Evolutionary conservation across 2,329 filamentous ascomycete genomes (phyloP), one percentile per base, ranked within the genome.

Genomic region (Chrysoporthe cubensis): DNA sequence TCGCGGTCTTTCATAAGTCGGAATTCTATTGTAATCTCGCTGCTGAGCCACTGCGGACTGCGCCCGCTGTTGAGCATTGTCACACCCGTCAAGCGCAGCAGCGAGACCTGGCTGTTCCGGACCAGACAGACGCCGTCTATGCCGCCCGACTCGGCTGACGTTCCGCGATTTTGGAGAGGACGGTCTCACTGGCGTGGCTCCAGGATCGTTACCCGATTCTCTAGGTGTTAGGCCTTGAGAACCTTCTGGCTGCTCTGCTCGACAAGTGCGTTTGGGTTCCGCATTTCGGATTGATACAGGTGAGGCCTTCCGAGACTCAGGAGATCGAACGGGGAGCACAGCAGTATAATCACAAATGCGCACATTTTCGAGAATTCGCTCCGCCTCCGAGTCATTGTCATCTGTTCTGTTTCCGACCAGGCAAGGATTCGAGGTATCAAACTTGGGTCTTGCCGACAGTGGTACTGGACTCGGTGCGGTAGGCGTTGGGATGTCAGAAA

Each of bases 381-480:
- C 16, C 44, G 7, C 43, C n/a, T 18, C 11, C 43, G 42, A 42
- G 18, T 21, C 32, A 11, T 40, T 2, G 3, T 3, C 6, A 44
- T 75, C 76, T 6, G 48, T 13, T 21, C 26, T 14, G 9, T 57
- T 40, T 26, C 40, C 40, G 4, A 18, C n/a, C 3, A 26, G 26
- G 37, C 48, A 42, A 4, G 37, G 16, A 4, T 18, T 44, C 3
- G 76, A 73, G 37, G 76, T 75, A 65, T 73, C 69, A 1, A 79
- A 64, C 13, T 72, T 73, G 0, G 79, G 78, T 1, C 78, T 72
- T 16, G 75, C 5, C 0, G 75, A 66, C 32, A 72, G 56, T 0
- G 78, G 76, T 0, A 77, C 79, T 3, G 78, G 76, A 18, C 76
- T 79, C 0, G 78, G 77, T 1, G 75, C 76, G 0, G 78, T 78